Conservation (phyloP, 2,329 filamentous ascomycete genomes). For the Diaporthe ilicicola region DNA sequence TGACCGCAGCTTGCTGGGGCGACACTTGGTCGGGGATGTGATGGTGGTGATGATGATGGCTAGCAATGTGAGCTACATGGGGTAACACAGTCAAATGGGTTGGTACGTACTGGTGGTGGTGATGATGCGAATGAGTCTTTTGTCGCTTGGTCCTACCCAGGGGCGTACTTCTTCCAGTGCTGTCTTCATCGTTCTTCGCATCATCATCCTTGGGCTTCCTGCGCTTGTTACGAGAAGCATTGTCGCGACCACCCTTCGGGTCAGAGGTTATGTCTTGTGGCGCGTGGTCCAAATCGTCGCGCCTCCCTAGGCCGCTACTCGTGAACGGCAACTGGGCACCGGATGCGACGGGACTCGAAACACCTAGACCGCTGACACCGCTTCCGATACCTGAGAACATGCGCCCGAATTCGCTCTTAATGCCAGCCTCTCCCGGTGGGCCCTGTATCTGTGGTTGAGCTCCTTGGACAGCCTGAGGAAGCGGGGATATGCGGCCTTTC, state of each 20-base stretch:
- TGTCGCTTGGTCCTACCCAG: constrained; percentile 68
- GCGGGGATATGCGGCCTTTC: constrained; percentile 83
- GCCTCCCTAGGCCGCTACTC: constrained; percentile 53
- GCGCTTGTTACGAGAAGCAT: constrained; percentile 61
- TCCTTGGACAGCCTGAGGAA: constrained; percentile 93
- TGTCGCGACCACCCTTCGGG: constrained; percentile 24
- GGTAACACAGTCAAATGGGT: neutral
- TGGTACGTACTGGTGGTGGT: constrained; percentile 72
- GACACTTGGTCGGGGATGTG: constrained; percentile 56
- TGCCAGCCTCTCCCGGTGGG: constrained; percentile 83
- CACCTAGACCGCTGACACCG: constrained; percentile 59
- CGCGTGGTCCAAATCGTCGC: constrained; percentile 59
- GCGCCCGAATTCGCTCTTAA: constrained; percentile 93
- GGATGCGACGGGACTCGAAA: constrained; percentile 59
- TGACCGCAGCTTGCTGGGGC: constrained; percentile 50
- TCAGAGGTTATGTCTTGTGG: constrained; percentile 50
- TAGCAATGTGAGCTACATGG: constrained; percentile 37
- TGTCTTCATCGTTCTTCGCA: constrained; percentile 70
- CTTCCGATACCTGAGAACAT: constrained; percentile 93
- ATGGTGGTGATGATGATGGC: constrained; percentile 68
- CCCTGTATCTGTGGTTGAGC: constrained; percentile 83
- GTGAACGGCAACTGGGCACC: constrained; percentile 57
- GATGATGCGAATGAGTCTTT: constrained; percentile 71
- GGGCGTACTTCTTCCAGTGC: constrained; percentile 68
- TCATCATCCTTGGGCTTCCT: constrained; percentile 84